Conservation (phyloP, 495 filamentous ascomycete species). For the Penicillium simplicissimum region DNA sequence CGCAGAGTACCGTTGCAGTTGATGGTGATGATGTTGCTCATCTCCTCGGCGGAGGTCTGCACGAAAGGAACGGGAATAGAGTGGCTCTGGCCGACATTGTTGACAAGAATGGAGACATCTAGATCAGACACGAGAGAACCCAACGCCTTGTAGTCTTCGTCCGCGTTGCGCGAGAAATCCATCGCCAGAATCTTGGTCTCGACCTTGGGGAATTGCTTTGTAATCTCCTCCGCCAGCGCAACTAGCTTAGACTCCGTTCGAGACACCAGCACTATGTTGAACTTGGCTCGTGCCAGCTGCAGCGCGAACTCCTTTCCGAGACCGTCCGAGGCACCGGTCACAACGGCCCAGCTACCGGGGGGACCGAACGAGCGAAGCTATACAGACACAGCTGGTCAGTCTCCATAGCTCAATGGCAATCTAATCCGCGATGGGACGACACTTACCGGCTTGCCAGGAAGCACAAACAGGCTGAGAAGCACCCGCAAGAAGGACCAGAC, state of each 20-base stretch:
- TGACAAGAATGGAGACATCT: slow-evolving; percentile 86
- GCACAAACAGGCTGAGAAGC: slow-evolving; percentile 55
- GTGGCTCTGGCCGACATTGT: slow-evolving; percentile 96
- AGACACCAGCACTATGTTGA: slow-evolving; percentile 90
- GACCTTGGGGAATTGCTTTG: slow-evolving; percentile 59
- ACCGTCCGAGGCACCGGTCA: slow-evolving; percentile 95
- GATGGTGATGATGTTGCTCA: slow-evolving; percentile 87
- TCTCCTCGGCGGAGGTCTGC: slow-evolving; percentile 72
- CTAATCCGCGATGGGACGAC: not conserved
- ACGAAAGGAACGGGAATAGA: slow-evolving; percentile 88
- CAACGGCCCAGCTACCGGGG: slow-evolving; percentile 89
- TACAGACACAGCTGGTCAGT: not conserved
- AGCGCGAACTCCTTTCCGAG: slow-evolving; percentile 95
- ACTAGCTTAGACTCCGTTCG: slow-evolving; percentile 90
- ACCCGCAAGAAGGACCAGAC: slow-evolving; percentile 25
- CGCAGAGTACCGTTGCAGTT: slow-evolving; percentile 89
- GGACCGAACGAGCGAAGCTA: slow-evolving; percentile 89
- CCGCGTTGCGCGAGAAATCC: slow-evolving; percentile 81
- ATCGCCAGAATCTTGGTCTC: slow-evolving; percentile 78
- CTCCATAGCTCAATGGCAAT: not conserved
- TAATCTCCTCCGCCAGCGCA: slow-evolving; percentile 72
- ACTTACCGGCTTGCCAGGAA: slow-evolving; percentile 64
- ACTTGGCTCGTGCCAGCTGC: slow-evolving; percentile 87
- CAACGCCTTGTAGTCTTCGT: slow-evolving; percentile 75
- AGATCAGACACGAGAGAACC: slow-evolving; percentile 64